Base-by-base conservation (phyloP, 2,329 filamentous ascomycete species). In the Byssothecium circinans region DNA sequence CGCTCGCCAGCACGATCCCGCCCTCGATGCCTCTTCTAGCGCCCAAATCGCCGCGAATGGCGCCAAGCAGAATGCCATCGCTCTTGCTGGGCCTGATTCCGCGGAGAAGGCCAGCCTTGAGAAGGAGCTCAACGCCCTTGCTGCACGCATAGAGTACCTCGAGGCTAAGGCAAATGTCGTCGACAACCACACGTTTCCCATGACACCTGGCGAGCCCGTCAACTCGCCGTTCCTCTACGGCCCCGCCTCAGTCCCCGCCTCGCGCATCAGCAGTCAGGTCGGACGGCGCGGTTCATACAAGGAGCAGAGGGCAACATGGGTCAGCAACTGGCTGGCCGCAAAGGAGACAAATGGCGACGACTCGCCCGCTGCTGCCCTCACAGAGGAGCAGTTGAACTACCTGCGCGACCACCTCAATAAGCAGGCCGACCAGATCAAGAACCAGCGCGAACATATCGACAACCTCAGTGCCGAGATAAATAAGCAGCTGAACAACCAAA, bases 391-490 rank as follows among this genome's bases (percentile, higher is more conserved):
- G 69, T 86, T 95, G 61, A 85, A 87, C 71, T 88, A 89, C 56
- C 80, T 96, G 58, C 87, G 88, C 62, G 91, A 96, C 62, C 90
- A 96, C 73, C 87, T 97, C 54, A 89, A 95, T 68, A 89, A 91
- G 69, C 91, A 97, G 75, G 91, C 91, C 47, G 91, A 95, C 71
- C 84, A 95, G 67, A 91, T 96, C 62, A 86, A 89, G 71, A 88
- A 82, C 62, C 91, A 96, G 71, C 88, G 88, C 61, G 84, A 91
- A 60, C 88, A 94, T 73, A 87, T 96, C 54, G 86, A 87, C 50
- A 87, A 86, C 64, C 88, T 96, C 56, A 91, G 90, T 63, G 86
- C 88, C 50, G 89, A 95, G 71, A 81, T 97, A 43, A 81, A 89
- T 47, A 84, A 91, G 72, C 90, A 96, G 68, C 89, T 94, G 71